These are phyloP conservation scores for Ensete ventricosum DNA, from an alignment of 176 grass and related monocot species.

Conservation along the genomic window DNA sequence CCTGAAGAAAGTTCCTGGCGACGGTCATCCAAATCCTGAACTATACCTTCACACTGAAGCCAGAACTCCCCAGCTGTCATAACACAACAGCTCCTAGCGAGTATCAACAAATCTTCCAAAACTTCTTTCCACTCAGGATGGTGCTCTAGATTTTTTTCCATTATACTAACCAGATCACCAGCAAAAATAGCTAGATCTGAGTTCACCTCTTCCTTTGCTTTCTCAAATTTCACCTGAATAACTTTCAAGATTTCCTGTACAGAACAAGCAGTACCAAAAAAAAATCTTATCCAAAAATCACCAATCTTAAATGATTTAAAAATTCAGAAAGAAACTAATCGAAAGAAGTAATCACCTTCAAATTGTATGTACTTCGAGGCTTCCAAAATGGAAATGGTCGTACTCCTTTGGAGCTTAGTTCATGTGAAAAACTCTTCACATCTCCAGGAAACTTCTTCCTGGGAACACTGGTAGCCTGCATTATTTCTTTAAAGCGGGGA, in stretches of 20 bases:
- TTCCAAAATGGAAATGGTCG: conserved; percentile 90
- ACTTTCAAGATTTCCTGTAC: conserved; percentile 84
- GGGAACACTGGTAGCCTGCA: conserved; percentile 94
- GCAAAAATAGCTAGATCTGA: conserved; percentile 92
- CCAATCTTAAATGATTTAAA: neutral
- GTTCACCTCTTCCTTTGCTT: conserved; percentile 96
- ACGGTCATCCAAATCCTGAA: conserved; percentile 95
- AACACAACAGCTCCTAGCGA: conserved; percentile 91
- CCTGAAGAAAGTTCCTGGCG: conserved; percentile 89
- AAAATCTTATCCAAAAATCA: neutral
- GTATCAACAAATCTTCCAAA: conserved; percentile 88
- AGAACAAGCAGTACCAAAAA: conserved; percentile 12
- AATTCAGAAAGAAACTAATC: neutral
- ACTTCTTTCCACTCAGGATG: conserved; percentile 77
- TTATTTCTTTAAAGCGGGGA: conserved; percentile 97
- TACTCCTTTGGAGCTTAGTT: conserved; percentile 97
- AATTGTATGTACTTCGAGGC: conserved; percentile 71
- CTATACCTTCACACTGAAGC: conserved; percentile 99
- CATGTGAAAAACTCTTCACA: conserved; percentile 94
- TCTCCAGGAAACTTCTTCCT: conserved; percentile 75
- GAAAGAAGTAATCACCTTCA: conserved; percentile 48
- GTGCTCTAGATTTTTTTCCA: conserved; percentile 80
- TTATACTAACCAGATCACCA: conserved; percentile 82
- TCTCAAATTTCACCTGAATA: conserved; percentile 95
- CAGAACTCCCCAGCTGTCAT: conserved; percentile 93